phyloP scores from a whole-genome alignment of 257 asterid species.

The Voacanga thouarsii region DNA sequence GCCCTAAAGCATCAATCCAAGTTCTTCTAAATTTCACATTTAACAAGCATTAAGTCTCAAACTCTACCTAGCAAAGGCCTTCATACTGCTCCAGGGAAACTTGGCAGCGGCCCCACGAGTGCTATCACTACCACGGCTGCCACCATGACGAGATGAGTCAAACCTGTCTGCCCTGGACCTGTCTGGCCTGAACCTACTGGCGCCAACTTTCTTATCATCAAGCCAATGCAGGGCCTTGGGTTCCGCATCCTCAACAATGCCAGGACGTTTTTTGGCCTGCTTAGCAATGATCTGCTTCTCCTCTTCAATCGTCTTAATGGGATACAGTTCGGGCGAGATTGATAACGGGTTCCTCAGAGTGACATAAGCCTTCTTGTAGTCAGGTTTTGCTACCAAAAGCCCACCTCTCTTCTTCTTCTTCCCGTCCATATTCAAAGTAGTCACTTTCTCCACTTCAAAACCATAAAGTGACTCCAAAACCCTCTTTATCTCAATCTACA shows the following conservation, averaged over 20 bases:
- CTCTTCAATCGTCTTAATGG: constrained; percentile 65
- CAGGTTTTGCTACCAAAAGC: constrained; percentile 58
- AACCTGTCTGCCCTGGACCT: constrained; percentile 32
- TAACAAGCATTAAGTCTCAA: background rate
- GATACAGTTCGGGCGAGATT: constrained; percentile 64
- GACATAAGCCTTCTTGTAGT: constrained; percentile 89
- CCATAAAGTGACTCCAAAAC: constrained; percentile 90
- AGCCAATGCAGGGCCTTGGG: constrained; percentile 88
- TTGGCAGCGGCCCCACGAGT: constrained; percentile 28
- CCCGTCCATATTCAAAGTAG: constrained; percentile 90
- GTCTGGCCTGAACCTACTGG: constrained; percentile 25
- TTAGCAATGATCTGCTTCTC: constrained; percentile 47
- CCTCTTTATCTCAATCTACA: constrained; percentile 89
- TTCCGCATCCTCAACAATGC: constrained; percentile 74
- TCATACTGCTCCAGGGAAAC: constrained; percentile 95
- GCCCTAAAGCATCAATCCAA: constrained; percentile 3
- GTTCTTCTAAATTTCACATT: background rate
- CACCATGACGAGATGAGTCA: constrained; percentile 14
- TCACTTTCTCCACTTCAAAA: constrained; percentile 83
- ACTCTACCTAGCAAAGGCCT: constrained; percentile 40
- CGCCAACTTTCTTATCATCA: constrained; percentile 46
- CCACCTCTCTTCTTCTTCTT: constrained; percentile 94
- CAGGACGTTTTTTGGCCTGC: constrained; percentile 49
- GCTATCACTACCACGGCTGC: constrained; percentile 16
- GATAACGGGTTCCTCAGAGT: constrained; percentile 70